A percentile compares a stretch with the other conserved stretches of the same genome.
phyloP scores from a whole-genome alignment of 352 stramenopile genomes.

The Pythium aphanidermatum region DNA sequence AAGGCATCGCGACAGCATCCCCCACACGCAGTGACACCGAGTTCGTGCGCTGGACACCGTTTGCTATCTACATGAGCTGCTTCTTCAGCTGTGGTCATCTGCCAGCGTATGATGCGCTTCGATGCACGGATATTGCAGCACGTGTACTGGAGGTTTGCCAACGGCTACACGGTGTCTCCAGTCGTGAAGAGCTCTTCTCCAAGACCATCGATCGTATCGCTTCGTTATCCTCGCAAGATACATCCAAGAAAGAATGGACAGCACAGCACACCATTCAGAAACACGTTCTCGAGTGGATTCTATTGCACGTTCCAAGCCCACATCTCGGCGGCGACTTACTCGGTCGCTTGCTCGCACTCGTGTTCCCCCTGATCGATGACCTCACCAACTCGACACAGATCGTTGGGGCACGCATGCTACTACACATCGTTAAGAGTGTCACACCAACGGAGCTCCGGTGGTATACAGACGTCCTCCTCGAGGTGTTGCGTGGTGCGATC shows the following conservation, averaged over 20 bases:
- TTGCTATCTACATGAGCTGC: conserved; percentile 10
- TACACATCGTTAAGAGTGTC: conserved; percentile 53
- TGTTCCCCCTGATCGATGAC: conserved; percentile 77
- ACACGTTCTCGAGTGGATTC: conserved; percentile 44
- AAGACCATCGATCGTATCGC: conserved; percentile 11
- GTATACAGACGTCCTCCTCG: conserved; percentile 71
- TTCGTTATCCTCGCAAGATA: conserved; percentile 36
- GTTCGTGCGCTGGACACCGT: conserved; percentile 21
- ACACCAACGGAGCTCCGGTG: conserved; percentile 73
- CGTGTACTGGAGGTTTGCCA: conserved; percentile 6
- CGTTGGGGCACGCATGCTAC: conserved; percentile 52
- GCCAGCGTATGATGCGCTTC: conserved; percentile 20
- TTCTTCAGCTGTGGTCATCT: conserved; percentile 18
- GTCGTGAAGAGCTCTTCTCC: background rate
- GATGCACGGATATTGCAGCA: conserved; percentile 5
- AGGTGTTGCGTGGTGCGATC: conserved; percentile 62
- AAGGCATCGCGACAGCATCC: background rate
- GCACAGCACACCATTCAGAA: conserved; percentile 36
- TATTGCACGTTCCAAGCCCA: conserved; percentile 50
- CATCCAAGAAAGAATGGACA: conserved; percentile 68
- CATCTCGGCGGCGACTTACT: conserved; percentile 62
- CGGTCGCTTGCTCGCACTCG: conserved; percentile 63
- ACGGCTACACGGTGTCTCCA: conserved; percentile 2
- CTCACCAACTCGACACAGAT: conserved; percentile 52
- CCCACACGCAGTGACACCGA: background rate